These are phyloP conservation scores for Talaromyces ruber DNA, from an alignment of 495 filamentous ascomycete genomes.

Conservation along the genomic window DNA sequence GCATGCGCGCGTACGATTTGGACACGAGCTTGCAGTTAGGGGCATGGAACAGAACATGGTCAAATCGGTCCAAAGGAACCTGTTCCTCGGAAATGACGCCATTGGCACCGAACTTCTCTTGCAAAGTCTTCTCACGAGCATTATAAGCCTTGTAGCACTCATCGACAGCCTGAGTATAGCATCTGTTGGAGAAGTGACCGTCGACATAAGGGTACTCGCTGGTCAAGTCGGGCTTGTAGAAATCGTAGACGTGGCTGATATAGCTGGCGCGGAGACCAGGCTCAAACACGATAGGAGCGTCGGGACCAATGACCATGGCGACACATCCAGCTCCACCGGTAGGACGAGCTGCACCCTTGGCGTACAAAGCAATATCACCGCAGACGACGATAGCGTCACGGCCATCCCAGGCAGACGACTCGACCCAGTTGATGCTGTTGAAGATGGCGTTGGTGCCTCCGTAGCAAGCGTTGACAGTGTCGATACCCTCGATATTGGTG, in stretches of 20 bases:
- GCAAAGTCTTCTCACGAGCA: slow-evolving; percentile 67
- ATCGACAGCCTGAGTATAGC: slow-evolving; percentile 94
- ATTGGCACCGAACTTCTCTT: slow-evolving; percentile 56
- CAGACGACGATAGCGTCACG: slow-evolving; percentile 88
- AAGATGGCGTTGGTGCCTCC: slow-evolving; percentile 96
- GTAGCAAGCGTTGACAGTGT: slow-evolving; percentile 97
- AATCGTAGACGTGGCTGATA: slow-evolving; percentile 94
- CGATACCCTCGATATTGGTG: slow-evolving; percentile 92
- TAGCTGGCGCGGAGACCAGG: slow-evolving; percentile 86
- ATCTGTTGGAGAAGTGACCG: slow-evolving; percentile 88
- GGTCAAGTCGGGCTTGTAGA: slow-evolving; percentile 97
- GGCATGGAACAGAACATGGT: slow-evolving; percentile 92
- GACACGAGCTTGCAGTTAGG: slow-evolving; percentile 96
- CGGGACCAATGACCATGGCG: slow-evolving; percentile 87
- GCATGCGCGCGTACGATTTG: slow-evolving; percentile 89
- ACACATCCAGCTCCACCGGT: slow-evolving; percentile 94
- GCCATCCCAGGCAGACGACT: slow-evolving; percentile 97
- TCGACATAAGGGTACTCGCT: slow-evolving; percentile 98
- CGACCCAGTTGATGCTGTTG: slow-evolving; percentile 95
- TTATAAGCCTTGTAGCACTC: slow-evolving; percentile 93
- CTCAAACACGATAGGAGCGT: slow-evolving; percentile 87
- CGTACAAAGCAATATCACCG: slow-evolving; percentile 97
- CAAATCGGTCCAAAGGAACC: slow-evolving; percentile 82
- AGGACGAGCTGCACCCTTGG: slow-evolving; percentile 89
- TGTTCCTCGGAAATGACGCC: slow-evolving; percentile 46